These are phyloP conservation scores for Pluteus cervinus DNA, from an alignment of 768 basidiomycete genomes.

Conservation along the genomic window DNA sequence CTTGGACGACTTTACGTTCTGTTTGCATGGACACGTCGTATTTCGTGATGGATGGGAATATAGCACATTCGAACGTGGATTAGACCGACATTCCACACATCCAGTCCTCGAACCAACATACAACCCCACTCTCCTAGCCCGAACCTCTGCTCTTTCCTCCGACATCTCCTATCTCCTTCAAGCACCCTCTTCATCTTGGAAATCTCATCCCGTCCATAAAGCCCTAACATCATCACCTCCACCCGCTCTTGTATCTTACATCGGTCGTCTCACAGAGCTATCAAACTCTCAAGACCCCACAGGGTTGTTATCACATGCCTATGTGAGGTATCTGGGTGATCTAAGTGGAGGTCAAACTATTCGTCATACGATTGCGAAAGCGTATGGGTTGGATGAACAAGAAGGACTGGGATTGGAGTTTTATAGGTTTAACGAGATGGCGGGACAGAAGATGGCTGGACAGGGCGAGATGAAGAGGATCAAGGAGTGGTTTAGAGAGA, in stretches of 20 bases:
- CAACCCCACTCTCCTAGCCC: slow-evolving; percentile 62
- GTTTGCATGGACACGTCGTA: too few relatives aligned
- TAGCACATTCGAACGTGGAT: slow-evolving; percentile 51
- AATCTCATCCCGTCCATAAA: slow-evolving; percentile 47
- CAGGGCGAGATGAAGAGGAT: slow-evolving; percentile 64
- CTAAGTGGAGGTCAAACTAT: slow-evolving; percentile 75
- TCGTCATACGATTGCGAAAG: slow-evolving; percentile 53
- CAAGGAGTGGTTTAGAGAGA: slow-evolving; percentile 64
- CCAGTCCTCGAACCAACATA: slow-evolving; percentile 62
- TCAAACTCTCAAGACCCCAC: slow-evolving; percentile 38
- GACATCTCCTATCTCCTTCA: slow-evolving; percentile 64
- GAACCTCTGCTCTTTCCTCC: slow-evolving; percentile 50
- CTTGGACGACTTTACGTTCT: too few relatives aligned
- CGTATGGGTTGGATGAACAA: slow-evolving; percentile 55
- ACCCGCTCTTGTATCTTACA: slow-evolving; percentile 43
- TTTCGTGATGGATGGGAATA: too few relatives aligned
- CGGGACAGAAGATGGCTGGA: slow-evolving; percentile 35
- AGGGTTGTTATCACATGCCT: slow-evolving; percentile 67
- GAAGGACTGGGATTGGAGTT: slow-evolving; percentile 53
- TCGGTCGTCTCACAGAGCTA: slow-evolving; percentile 46
- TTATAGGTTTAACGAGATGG: slow-evolving; percentile 61
- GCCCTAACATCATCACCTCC: slow-evolving; percentile 42
- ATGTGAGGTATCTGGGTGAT: slow-evolving; percentile 81
- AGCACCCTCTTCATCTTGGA: slow-evolving; percentile 46
- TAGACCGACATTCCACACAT: slow-evolving; percentile 56